Conservation (phyloP, 2,329 filamentous ascomycete species). For the Colletotrichum sidae region DNA sequence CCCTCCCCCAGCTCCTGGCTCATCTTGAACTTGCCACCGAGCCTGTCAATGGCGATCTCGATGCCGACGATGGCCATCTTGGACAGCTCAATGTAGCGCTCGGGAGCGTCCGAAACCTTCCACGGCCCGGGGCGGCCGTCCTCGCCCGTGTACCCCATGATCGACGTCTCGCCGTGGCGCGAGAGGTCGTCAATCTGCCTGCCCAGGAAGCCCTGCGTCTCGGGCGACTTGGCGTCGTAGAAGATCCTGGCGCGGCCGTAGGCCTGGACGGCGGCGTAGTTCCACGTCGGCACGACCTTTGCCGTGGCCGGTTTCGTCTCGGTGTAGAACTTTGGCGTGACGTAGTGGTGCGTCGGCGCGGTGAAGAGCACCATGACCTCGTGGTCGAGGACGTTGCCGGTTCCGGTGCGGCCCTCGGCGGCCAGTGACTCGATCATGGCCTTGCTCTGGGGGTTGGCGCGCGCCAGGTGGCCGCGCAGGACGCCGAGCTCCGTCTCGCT, state of each 20-base stretch:
- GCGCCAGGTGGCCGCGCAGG: constrained; percentile 72
- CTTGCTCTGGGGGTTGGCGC: constrained; percentile 73
- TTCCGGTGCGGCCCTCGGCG: constrained; percentile 19
- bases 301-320: constrained; percentile 72
- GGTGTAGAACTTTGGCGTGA: constrained; percentile 76
- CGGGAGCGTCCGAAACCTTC: constrained; percentile 68
- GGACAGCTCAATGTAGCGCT: constrained; percentile 65
- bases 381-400: constrained; percentile 50
- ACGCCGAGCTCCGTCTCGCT: constrained; percentile 54
- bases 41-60: constrained; percentile 65
- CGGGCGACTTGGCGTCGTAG: constrained; percentile 58
- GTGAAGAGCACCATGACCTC: constrained; percentile 75
- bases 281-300: constrained; percentile 79
- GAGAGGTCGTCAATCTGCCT: constrained; percentile 66
- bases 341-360: constrained; percentile 67
- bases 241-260: constrained; percentile 69
- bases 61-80: constrained; percentile 71
- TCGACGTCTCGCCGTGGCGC: constrained; percentile 58
- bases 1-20: constrained; percentile 68
- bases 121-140: constrained; percentile 56
- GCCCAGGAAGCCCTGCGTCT: constrained; percentile 60
- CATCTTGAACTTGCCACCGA: constrained; percentile 76
- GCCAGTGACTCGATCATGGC: constrained; percentile 63
- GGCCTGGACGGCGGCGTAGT: constrained; percentile 74
- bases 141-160: constrained; percentile 67